Evolutionary conservation across 805 yeast genomes (phyloP).

Genomic region (Zygosaccharomyces rouxii): DNA sequence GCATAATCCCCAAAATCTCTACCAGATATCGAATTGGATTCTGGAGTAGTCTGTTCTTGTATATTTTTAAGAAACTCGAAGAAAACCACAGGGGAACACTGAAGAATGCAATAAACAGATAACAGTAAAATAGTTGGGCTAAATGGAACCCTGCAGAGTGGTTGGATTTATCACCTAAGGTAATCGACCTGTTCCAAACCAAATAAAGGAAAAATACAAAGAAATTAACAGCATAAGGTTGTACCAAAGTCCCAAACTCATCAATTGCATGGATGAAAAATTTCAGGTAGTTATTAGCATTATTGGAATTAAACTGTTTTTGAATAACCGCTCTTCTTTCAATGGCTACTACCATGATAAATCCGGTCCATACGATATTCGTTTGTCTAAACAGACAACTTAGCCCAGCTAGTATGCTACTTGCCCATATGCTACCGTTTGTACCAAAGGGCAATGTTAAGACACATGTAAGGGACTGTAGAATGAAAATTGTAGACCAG

Average conservation of each 20-base stretch:
- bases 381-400: slow-evolving; percentile 86
- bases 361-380: slow-evolving; percentile 79
- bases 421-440: slow-evolving; percentile 35
- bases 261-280: slow-evolving; percentile 36
- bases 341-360: slow-evolving; percentile 50
- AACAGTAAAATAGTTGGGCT: slow-evolving; percentile 79
- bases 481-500: slow-evolving; percentile 75
- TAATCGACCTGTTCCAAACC: slow-evolving; percentile 69
- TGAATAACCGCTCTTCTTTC: slow-evolving; percentile 47
- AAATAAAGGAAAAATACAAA: slow-evolving; percentile 54
- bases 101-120: slow-evolving; percentile 56
- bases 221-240: slow-evolving; percentile 54
- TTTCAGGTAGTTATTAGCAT: slow-evolving; percentile 39
- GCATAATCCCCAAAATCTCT: slow-evolving; percentile 38
- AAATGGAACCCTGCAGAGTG: slow-evolving; percentile 69
- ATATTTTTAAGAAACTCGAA: slow-evolving; percentile 37
- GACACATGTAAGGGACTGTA: slow-evolving; percentile 50
- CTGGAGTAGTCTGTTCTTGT: slow-evolving; percentile 32
- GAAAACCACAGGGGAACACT: slow-evolving; percentile 74
- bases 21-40: slow-evolving; percentile 31
- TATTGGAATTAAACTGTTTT: slow-evolving; percentile 37
- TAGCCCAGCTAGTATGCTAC: slow-evolving; percentile 53
- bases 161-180: slow-evolving; percentile 88
- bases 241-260: slow-evolving; percentile 31
- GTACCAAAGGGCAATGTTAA: slow-evolving; percentile 39